Percentiles rank a stretch among this genome's conserved stretches.
Evolutionary conservation across 2,329 filamentous ascomycete species (phyloP).

Genomic region (Fusarium praegraminearum): DNA sequence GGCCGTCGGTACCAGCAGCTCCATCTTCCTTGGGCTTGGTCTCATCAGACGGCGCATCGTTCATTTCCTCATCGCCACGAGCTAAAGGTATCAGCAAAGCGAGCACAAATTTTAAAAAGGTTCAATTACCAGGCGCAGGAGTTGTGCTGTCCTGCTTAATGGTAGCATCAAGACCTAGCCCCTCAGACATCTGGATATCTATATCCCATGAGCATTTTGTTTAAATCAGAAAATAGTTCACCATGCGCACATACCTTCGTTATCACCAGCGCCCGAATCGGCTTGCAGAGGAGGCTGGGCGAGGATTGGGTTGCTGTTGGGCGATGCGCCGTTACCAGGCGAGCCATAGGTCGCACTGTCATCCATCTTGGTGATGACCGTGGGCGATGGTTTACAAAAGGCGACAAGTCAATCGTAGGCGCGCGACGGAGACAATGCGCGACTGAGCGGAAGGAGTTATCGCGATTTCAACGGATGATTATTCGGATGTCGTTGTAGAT

Average conservation of each 20-base stretch:
- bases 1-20: conserved; percentile 61
- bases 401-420: conserved; percentile 36
- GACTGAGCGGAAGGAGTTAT: conserved; percentile 8
- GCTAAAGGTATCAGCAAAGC: conserved; percentile 65
- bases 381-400: conserved; percentile 19
- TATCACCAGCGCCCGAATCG: conserved; percentile 56
- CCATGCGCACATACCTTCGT: conserved; percentile 59
- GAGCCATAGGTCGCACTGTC: conserved; percentile 69
- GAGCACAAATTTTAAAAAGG: conserved; percentile 74
- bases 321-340: conserved; percentile 67
- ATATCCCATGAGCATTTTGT: conserved; percentile 34
- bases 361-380: conserved; percentile 63
- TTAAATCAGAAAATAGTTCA: background rate
- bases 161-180: conserved; percentile 58
- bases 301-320: conserved; percentile 67
- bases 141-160: conserved; percentile 73
- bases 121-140: conserved; percentile 64
- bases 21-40: conserved; percentile 63
- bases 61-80: conserved; percentile 85
- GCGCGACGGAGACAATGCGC: conserved; percentile 28
- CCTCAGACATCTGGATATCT: conserved; percentile 75
- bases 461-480: conserved; percentile 17
- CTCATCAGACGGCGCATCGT: conserved; percentile 68
- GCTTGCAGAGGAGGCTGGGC: conserved; percentile 66
- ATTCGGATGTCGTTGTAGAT: conserved; percentile 22